phyloP scores from a whole-genome alignment of 208 protist genomes.

The Naegleria fowleri region DNA sequence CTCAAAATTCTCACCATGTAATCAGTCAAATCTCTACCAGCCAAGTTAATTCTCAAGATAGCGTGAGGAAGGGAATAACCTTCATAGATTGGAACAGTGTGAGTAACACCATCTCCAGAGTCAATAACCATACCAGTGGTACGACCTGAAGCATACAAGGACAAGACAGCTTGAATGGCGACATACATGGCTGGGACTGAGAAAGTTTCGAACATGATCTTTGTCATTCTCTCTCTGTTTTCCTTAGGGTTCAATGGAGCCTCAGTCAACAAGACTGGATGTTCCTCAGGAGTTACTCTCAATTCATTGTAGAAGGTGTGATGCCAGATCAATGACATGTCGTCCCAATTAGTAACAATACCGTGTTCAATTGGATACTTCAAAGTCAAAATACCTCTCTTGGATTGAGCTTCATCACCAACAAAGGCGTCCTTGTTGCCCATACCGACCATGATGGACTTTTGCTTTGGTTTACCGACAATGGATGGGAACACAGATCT shows the following conservation, averaged over 20 bases:
- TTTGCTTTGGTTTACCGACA: constrained; percentile 86
- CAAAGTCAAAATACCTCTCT: constrained; percentile 76
- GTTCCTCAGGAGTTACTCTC: constrained; percentile 90
- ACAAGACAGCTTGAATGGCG: constrained; percentile 90
- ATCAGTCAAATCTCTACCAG: constrained; percentile 85
- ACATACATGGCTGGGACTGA: constrained; percentile 79
- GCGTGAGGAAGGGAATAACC: constrained; percentile 77
- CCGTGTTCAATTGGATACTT: constrained; percentile 90
- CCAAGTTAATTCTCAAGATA: constrained; percentile 74
- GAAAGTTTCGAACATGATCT: constrained; percentile 90
- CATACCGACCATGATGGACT: constrained; percentile 85
- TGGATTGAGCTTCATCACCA: constrained; percentile 59
- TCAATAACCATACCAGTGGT: constrained; percentile 84
- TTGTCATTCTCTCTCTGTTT: constrained; percentile 87
- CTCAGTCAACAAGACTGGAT: constrained; percentile 87
- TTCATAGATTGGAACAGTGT: constrained; percentile 86
- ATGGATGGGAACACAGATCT: constrained; percentile 81
- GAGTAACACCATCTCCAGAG: constrained; percentile 81
- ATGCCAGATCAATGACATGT: constrained; percentile 96
- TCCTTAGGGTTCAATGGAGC: constrained; percentile 79
- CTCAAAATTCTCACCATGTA: constrained; percentile 78
- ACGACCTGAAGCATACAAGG: constrained; percentile 79
- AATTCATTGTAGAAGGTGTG: constrained; percentile 98
- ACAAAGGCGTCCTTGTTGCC: constrained; percentile 80
- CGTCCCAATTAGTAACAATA: constrained; percentile 95